phyloP scores from a whole-genome alignment of 305 asterid species.

The Fraxinus velutina region DNA sequence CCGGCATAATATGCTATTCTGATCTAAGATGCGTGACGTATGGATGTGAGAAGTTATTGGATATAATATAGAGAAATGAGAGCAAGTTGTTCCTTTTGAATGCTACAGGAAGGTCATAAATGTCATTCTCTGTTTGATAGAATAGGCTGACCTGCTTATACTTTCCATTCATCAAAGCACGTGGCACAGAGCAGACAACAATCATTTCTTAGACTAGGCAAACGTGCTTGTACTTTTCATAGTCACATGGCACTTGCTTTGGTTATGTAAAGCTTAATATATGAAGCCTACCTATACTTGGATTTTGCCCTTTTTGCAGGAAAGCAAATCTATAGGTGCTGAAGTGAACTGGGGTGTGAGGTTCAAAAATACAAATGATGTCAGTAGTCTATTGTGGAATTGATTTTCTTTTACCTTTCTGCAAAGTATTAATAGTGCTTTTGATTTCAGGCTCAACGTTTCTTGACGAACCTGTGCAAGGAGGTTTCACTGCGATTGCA shows the following conservation, averaged over 20 bases:
- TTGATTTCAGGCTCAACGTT: no score
- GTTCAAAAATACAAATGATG: slow-evolving; percentile 76
- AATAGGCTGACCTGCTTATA: neutral
- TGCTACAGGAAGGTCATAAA: neutral
- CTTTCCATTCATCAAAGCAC: neutral
- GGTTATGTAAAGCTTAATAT: neutral
- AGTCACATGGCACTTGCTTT: neutral
- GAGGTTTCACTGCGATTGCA: slow-evolving; percentile 53
- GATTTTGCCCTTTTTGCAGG: slow-evolving; percentile 48
- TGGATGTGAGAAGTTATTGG: neutral
- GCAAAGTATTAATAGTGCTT: neutral
- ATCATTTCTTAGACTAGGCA: neutral
- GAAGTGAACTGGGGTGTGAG: slow-evolving; percentile 99
- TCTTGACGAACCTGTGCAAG: no score
- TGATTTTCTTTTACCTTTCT: neutral
- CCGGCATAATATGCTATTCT: slow-evolving; percentile 2
- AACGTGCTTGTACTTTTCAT: neutral
- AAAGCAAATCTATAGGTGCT: slow-evolving; percentile 89
- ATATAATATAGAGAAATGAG: neutral
- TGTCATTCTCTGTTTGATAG: neutral
- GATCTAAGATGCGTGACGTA: neutral
- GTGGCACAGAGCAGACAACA: neutral
- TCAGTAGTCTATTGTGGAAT: slow-evolving; percentile 35
- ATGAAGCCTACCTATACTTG: neutral
- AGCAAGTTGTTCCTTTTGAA: slow-evolving; percentile 1